phyloP scores from a whole-genome alignment of 345 rosid genomes.

The Cardiospermum halicacabum region DNA sequence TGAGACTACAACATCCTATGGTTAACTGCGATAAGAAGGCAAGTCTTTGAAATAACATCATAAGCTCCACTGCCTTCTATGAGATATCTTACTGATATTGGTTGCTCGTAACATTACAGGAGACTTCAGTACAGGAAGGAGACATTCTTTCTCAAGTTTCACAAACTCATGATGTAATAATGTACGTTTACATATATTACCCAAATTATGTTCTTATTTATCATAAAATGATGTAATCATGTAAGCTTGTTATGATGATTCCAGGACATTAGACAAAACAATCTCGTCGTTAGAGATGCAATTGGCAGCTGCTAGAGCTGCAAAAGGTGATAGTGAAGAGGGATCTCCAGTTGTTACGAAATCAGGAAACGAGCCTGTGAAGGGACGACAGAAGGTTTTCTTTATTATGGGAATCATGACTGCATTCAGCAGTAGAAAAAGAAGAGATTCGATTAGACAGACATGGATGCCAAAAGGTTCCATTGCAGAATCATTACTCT shows the following conservation, averaged over 20 bases:
- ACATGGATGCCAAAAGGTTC: conserved; percentile 81
- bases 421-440: conserved; percentile 77
- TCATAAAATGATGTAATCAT: neutral
- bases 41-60: conserved; percentile 22
- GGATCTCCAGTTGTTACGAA: conserved; percentile 33
- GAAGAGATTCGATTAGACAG: conserved; percentile 73
- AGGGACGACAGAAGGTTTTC: conserved; percentile 55
- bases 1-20: conserved; percentile 37
- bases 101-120: conserved; percentile 36
- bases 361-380: conserved; percentile 39
- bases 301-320: conserved; percentile 74
- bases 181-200: conserved; percentile 39
- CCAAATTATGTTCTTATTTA: too few relatives aligned
- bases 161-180: conserved; percentile 84
- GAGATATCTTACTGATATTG: conserved; percentile 14
- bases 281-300: conserved; percentile 74
- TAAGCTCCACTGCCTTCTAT: conserved; percentile 7
- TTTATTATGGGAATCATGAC: conserved; percentile 81
- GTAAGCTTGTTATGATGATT: conserved; percentile 16
- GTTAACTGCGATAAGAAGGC: conserved; percentile 75
- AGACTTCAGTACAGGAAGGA: conserved; percentile 41
- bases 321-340: conserved; percentile 35
- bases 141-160: conserved; percentile 87
- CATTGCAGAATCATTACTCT: neutral
- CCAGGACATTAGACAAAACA: conserved; percentile 69